A percentile compares a stretch with the other conserved stretches of the same genome.
These are phyloP conservation scores for Nyctanthes arbortristis DNA, from an alignment of 257 asterid species.

Conservation along the genomic window DNA sequence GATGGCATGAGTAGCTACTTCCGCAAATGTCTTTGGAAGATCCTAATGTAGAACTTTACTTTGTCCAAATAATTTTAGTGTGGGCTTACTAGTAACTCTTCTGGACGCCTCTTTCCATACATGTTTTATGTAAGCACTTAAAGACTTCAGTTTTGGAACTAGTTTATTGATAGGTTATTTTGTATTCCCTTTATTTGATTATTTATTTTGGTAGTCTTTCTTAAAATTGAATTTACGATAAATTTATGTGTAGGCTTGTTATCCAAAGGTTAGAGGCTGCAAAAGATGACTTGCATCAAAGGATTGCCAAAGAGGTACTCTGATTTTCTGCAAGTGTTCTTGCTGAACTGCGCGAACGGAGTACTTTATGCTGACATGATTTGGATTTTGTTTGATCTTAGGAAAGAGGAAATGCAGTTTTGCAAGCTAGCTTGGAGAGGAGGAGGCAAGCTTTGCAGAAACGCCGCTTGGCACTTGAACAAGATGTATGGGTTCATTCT, in stretches of 20 bases:
- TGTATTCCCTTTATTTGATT: constrained; percentile 3
- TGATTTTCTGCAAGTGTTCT: constrained; percentile 7
- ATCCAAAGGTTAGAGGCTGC: constrained; percentile 88
- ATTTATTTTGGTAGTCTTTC: constrained; percentile 12
- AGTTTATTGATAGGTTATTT: neutral
- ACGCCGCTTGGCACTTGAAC: constrained; percentile 93
- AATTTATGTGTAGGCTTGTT: constrained; percentile 61
- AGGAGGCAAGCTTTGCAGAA: constrained; percentile 92
- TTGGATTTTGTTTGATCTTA: constrained; percentile 28
- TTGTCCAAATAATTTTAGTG: neutral
- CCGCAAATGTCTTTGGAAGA: neutral
- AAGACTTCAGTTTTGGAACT: neutral
- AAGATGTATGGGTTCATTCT: constrained; percentile 59
- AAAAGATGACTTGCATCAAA: constrained; percentile 84
- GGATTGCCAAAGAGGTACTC: constrained; percentile 91
- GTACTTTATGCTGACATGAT: constrained; percentile 21
- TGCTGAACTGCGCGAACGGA: neutral
- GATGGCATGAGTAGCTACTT: neutral
- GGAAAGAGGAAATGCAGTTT: constrained; percentile 94
- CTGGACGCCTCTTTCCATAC: neutral
- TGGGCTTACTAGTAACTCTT: neutral
- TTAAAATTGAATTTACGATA: constrained; percentile 11
- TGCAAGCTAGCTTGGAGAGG: constrained; percentile 97
- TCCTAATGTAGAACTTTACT: neutral
- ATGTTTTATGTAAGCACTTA: neutral